Evolutionary conservation across 345 rosid genomes (phyloP).

Genomic region (Noccaea caerulescens): DNA sequence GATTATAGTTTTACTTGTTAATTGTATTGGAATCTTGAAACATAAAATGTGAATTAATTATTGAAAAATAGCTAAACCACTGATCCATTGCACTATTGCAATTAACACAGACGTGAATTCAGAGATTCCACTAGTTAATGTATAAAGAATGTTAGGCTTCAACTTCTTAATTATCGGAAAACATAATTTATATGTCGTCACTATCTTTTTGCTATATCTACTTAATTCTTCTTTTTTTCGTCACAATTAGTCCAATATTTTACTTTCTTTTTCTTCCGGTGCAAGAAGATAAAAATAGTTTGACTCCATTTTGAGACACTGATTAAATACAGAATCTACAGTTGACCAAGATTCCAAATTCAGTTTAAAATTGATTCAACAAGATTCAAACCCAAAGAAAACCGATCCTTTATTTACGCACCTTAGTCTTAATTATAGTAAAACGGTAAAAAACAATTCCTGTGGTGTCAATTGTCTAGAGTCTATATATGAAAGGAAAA

Average conservation of each 20-base stretch:
- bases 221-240: background rate
- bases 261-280: background rate
- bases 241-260: background rate
- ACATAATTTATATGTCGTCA: background rate
- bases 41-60: background rate
- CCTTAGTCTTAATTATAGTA: conserved; percentile 22
- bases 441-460: conserved; percentile 21
- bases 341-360: conserved; percentile 32
- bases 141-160: conserved; percentile 16
- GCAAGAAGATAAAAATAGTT: background rate
- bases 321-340: background rate
- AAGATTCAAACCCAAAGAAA: conserved; percentile 7
- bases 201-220: background rate
- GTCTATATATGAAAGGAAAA: conserved; percentile 15
- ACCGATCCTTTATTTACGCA: conserved; percentile 17
- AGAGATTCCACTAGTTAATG: background rate
- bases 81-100: too few species aligned
- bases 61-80: background rate
- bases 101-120: background rate
- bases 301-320: background rate
- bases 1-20: too few species aligned
- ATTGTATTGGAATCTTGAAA: background rate
- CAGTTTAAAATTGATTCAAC: background rate
- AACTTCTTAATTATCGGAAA: background rate
- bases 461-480: conserved; percentile 22